A percentile compares a stretch with the other conserved stretches of the same genome.
These are phyloP conservation scores for Chlorella sp. DNA, from an alignment of 139 green algal species.

Conservation along the genomic window DNA sequence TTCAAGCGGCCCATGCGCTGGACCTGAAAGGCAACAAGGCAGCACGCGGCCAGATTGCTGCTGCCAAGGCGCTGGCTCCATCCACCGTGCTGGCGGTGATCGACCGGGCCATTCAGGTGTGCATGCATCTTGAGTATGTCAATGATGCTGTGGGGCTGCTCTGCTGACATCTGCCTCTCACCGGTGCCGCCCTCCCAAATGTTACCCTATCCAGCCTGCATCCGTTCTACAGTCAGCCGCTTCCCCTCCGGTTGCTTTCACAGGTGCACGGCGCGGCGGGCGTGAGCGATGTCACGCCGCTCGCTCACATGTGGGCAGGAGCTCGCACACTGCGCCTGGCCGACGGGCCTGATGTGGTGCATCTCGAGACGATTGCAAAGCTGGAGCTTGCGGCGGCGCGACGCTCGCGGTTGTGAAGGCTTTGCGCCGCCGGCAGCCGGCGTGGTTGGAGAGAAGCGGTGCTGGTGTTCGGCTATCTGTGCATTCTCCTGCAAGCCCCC, in stretches of 20 bases:
- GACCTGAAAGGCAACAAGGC: slow-evolving; percentile 88
- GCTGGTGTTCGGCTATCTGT: too few relatives aligned
- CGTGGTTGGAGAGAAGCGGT: too few relatives aligned
- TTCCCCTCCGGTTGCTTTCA: too few relatives aligned
- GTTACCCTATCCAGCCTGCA: too few relatives aligned
- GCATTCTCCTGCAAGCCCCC: too few relatives aligned
- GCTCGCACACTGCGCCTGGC: slow-evolving; percentile 95
- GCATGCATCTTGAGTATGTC: too few relatives aligned
- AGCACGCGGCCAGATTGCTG: slow-evolving; percentile 84
- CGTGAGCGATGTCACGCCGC: slow-evolving; percentile 83
- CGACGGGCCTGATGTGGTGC: slow-evolving; percentile 98
- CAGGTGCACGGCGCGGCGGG: slow-evolving; percentile 88
- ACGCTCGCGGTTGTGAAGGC: not conserved
- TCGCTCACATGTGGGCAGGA: slow-evolving; percentile 86
- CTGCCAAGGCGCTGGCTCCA: slow-evolving; percentile 92
- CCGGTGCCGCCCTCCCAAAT: too few relatives aligned
- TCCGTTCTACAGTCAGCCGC: too few relatives aligned
- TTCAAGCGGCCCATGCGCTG: slow-evolving; percentile 81
- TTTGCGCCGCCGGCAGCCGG: too few relatives aligned
- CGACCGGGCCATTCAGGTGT: slow-evolving; percentile 92
- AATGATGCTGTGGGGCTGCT: too few relatives aligned
- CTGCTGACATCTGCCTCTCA: too few relatives aligned
- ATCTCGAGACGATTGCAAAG: slow-evolving; percentile 92
- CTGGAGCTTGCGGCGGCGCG: slow-evolving; percentile 68
- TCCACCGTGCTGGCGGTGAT: slow-evolving; percentile 76